phyloP scores from a whole-genome alignment of 805 yeast genomes.

The Torulaspora gathmanii region DNA sequence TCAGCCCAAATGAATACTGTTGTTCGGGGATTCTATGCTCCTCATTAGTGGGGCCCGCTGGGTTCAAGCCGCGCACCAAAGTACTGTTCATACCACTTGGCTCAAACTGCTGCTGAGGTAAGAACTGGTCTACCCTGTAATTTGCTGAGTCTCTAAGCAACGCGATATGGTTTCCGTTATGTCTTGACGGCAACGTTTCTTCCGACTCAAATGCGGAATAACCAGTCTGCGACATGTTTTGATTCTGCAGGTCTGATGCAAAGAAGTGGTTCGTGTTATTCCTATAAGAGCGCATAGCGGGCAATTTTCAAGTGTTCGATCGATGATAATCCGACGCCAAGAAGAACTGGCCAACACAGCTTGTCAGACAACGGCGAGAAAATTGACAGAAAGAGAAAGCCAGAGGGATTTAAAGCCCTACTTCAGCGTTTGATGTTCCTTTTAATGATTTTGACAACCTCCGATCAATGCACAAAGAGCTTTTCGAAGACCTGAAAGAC shows the following conservation, averaged over 20 bases:
- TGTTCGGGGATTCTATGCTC: not conserved
- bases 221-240: not conserved
- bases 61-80: not conserved
- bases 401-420: too few relatives aligned
- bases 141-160: not conserved
- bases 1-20: slow-evolving; percentile 9
- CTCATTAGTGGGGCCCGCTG: slow-evolving; percentile 1
- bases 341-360: too few relatives aligned
- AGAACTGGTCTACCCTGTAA: not conserved
- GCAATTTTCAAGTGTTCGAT: not conserved
- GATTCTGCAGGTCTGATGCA: slow-evolving; percentile 9
- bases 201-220: not conserved
- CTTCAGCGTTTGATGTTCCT: too few relatives aligned
- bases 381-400: too few relatives aligned
- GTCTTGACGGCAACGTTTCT: slow-evolving; percentile 1
- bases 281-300: slow-evolving; percentile 12
- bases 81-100: not conserved
- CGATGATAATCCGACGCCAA: not conserved
- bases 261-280: slow-evolving; percentile 13
- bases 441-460: too few relatives aligned
- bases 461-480: too few relatives aligned
- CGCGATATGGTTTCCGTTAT: not conserved
- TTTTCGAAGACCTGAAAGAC: too few relatives aligned
- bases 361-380: too few relatives aligned
- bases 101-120: not conserved